Evolutionary conservation across 2,329 filamentous ascomycete genomes (phyloP), one percentile per base, ranked within the genome.

Genomic region (Aspergillus novoparasiticus): DNA sequence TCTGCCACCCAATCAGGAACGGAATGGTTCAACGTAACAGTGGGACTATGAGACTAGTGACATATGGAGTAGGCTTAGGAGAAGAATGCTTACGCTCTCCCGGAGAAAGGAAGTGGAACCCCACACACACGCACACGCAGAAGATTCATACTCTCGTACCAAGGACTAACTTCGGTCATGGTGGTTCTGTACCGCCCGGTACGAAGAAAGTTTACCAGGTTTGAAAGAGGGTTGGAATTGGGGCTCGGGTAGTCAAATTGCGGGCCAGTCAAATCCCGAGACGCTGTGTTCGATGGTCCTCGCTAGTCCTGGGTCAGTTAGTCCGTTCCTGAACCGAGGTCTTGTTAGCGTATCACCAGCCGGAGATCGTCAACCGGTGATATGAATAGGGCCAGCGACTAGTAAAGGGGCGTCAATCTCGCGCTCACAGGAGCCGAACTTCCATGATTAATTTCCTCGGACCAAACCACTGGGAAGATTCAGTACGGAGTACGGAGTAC

Each of bases 181-280:
- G 9, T 32, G 48, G 48, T n/a, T n/a, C 48, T 30, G 28, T 32
- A 51, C 16, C 26, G 19, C 9, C 48, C 28, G 8, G 28, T 51
- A 51, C 48, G 26, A 30, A 50, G 12, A 50, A 28, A 28, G 46
- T n/a, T 30, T 16, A 48, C 46, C 46, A 30, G 23, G 21, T 28
- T 4, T 50, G 50, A 53, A 53, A 55, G 36, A 39, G 23, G 36
- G 14, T 34, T 50, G 23, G 14, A 30, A 19, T 19, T 21, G 48
- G 48, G 28, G 48, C 28, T 51, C 48, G 48, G 48, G 48, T 51
- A 51, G 48, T 19, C 30, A 32, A 34, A 32, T 51, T 51, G 51
- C 36, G 32, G 51, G 34, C 51, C 51, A 55, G 21, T 39, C 32
- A 55, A 55, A 55, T 55, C 32, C 51, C 51, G 32, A 34, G n/a